Conservation (phyloP, 1,139 yeast genomes). For the Nakaseomyces glabratus region DNA sequence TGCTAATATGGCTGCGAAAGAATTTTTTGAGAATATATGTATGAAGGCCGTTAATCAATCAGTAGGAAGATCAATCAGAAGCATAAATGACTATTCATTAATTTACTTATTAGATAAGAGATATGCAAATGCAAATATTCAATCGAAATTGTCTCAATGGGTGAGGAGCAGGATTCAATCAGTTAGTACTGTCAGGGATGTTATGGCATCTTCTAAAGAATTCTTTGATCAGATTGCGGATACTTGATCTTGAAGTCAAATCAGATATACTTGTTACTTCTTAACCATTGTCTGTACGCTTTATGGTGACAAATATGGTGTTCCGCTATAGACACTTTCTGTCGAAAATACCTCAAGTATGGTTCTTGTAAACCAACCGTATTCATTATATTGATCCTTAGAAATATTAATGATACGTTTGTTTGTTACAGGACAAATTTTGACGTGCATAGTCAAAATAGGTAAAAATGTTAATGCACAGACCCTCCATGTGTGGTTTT, state of each 20-base stretch:
- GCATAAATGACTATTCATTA: constrained; percentile 68
- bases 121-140: constrained; percentile 42
- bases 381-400: constrained; percentile 25
- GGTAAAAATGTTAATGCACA: constrained; percentile 34
- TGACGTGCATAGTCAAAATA: constrained; percentile 30
- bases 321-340: constrained; percentile 27
- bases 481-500: constrained; percentile 32
- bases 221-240: constrained; percentile 18
- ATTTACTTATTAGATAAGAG: constrained; percentile 66
- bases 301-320: constrained; percentile 10
- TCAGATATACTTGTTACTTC: neutral
- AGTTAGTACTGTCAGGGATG: constrained; percentile 12
- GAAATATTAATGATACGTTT: constrained; percentile 30
- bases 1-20: constrained; percentile 28
- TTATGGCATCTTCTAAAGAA: constrained; percentile 16
- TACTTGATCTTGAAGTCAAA: neutral
- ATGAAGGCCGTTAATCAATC: constrained; percentile 91
- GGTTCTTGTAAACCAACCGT: constrained; percentile 31
- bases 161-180: constrained; percentile 41
- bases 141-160: constrained; percentile 69
- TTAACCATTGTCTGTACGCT: neutral
- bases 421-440: constrained; percentile 32
- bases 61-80: constrained; percentile 88
- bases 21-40: constrained; percentile 74
- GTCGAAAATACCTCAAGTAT: constrained; percentile 21